A percentile compares a stretch with the other conserved stretches of the same genome.
Evolutionary conservation across 306 rosid genomes (phyloP).

Genomic region (Ziziphus jujuba): DNA sequence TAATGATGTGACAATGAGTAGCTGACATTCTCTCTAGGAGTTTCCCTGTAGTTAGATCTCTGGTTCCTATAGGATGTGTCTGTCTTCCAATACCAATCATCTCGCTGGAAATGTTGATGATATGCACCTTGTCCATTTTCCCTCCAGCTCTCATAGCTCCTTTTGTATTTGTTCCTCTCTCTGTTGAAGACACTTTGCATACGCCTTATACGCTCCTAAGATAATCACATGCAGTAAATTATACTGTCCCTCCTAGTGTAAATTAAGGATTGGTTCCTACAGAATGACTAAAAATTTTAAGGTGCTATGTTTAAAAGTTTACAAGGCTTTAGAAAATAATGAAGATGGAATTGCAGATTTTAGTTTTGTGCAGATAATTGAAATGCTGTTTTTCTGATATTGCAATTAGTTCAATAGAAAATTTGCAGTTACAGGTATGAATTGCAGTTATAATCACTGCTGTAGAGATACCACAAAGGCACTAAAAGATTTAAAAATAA

Average conservation of each 20-base stretch:
- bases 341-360: not conserved
- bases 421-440: not conserved
- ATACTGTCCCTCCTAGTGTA: not conserved
- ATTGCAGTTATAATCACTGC: not conserved
- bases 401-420: not conserved
- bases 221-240: conserved; percentile 13
- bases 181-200: conserved; percentile 97
- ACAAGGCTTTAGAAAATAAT: not conserved
- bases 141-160: conserved; percentile 85
- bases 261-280: not conserved
- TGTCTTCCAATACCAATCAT: conserved; percentile 98
- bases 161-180: conserved; percentile 82
- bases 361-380: not conserved
- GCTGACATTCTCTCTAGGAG: conserved; percentile 59
- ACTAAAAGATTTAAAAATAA: too few relatives aligned
- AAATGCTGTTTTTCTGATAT: not conserved
- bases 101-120: conserved; percentile 84
- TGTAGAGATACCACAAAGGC: not conserved
- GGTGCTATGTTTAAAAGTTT: not conserved
- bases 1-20: conserved; percentile 88
- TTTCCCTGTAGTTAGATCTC: conserved; percentile 57
- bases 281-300: not conserved
- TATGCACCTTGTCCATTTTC: conserved; percentile 52
- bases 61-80: conserved; percentile 63
- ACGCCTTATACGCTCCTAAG: conserved; percentile 94